Conservation (phyloP, 306 rosid genomes). For the Casuarina glauca region DNA sequence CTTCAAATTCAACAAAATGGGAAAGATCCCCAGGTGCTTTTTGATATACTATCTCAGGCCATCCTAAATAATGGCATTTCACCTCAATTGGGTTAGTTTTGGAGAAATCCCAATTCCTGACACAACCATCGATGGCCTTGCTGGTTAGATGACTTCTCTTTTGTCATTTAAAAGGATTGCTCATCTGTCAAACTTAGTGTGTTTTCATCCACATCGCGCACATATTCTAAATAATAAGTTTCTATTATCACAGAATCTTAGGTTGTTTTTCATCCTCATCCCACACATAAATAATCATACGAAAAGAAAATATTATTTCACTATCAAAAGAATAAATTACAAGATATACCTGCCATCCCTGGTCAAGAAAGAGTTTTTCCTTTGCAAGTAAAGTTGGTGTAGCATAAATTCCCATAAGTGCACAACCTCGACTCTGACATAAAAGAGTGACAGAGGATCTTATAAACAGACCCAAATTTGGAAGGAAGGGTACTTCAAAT, state of each 20-base stretch:
- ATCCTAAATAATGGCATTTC: not conserved
- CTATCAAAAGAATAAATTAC: not conserved
- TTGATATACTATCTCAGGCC: not conserved
- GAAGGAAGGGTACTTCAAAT: not conserved
- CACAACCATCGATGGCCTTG: conserved; percentile 3
- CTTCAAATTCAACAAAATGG: no score
- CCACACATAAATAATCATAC: not conserved
- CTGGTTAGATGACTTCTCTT: conserved; percentile 21
- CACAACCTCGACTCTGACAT: conserved; percentile 79
- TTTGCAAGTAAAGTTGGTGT: conserved; percentile 76
- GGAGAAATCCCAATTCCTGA: not conserved
- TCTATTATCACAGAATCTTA: no score
- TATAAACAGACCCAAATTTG: not conserved
- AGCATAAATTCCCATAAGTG: conserved; percentile 65
- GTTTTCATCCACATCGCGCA: conserved; percentile 7
- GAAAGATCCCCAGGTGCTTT: no score
- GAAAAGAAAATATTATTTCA: not conserved
- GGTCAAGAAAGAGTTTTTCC: conserved; percentile 78
- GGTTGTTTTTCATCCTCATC: no score
- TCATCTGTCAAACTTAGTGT: not conserved
- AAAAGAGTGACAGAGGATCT: conserved; percentile 16
- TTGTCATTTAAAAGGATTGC: conserved; percentile 16
- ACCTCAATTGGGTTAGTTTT: not conserved
- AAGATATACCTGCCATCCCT: conserved; percentile 84
- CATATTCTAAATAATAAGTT: not conserved